These are phyloP conservation scores for Diaporthe citri DNA, from an alignment of 2,329 filamentous ascomycete species.

Conservation along the genomic window DNA sequence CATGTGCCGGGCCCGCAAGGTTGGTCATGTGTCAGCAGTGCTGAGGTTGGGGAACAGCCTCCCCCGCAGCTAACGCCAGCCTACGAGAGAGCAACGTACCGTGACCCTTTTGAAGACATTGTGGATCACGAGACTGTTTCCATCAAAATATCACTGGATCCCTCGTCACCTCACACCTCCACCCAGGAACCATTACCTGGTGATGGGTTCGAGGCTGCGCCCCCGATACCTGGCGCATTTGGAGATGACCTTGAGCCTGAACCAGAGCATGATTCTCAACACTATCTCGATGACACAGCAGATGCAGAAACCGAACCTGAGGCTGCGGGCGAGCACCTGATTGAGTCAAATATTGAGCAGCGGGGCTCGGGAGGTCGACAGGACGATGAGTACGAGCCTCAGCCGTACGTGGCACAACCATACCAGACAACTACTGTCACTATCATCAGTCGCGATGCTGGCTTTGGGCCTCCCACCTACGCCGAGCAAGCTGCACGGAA, in stretches of 20 bases:
- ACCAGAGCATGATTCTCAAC: constrained; percentile 30
- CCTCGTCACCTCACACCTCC: constrained; percentile 43
- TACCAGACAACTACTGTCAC: constrained; percentile 62
- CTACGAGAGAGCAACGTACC: constrained; percentile 58
- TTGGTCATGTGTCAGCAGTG: constrained; percentile 5
- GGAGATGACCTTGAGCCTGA: constrained; percentile 45
- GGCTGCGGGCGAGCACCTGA: constrained; percentile 7
- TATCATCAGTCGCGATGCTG: constrained; percentile 61
- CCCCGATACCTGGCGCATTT: constrained; percentile 49
- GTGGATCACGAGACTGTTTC: constrained; percentile 54
- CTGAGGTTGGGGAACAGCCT: constrained; percentile 42
- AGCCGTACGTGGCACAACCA: constrained; percentile 52
- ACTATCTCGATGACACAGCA: constrained; percentile 37
- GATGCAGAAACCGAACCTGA: constrained; percentile 36
- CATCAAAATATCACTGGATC: constrained; percentile 56
- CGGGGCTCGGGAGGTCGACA: constrained; percentile 14
- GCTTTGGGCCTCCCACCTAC: constrained; percentile 48
- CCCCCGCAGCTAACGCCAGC: constrained; percentile 45
- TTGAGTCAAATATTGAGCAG: constrained; percentile 14
- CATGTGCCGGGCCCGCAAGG: constrained; percentile 37
- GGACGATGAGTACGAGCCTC: constrained; percentile 53
- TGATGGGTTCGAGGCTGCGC: constrained; percentile 44
- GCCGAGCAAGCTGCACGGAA: constrained; percentile 39
- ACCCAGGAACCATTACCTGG: constrained; percentile 36
- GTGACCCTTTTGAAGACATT: constrained; percentile 62